phyloP scores from a whole-genome alignment of 2,329 filamentous ascomycete genomes.

The Helminthosporium solani region DNA sequence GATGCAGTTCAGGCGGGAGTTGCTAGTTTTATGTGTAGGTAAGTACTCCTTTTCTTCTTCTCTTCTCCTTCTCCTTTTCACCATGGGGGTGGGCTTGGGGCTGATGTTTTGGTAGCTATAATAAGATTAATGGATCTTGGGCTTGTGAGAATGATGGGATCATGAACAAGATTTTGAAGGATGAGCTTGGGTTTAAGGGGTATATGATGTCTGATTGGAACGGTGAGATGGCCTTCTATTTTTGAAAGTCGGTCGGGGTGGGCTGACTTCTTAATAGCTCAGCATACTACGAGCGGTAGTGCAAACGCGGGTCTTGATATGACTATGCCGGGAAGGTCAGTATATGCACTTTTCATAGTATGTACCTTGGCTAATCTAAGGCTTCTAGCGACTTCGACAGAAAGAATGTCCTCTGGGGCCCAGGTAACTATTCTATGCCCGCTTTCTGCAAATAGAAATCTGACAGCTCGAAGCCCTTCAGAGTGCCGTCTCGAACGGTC shows the following conservation, averaged over 20 bases:
- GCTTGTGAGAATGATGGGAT: constrained; percentile 52
- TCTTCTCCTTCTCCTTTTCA: too few species aligned
- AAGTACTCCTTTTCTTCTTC: too few species aligned
- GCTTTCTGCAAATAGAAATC: constrained; percentile 2
- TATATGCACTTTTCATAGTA: neutral
- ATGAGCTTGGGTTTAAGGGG: constrained; percentile 53
- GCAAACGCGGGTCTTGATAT: constrained; percentile 54
- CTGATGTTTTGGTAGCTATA: constrained; percentile 25
- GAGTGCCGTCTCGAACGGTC: constrained; percentile 54
- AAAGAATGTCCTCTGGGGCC: constrained; percentile 57
- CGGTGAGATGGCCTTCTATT: constrained; percentile 11
- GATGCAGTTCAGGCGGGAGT: constrained; percentile 70
- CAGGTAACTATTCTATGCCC: constrained; percentile 17
- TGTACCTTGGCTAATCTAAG: constrained; percentile 10
- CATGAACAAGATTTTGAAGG: constrained; percentile 54
- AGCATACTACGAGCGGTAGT: constrained; percentile 48
- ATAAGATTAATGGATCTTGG: constrained; percentile 52
- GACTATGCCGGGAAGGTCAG: constrained; percentile 57
- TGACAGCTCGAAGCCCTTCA: constrained; percentile 44
- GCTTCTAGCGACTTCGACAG: constrained; percentile 26
- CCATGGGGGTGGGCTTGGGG: neutral
- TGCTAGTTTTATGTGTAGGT: constrained; percentile 49
- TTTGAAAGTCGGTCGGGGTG: neutral
- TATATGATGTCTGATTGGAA: constrained; percentile 51
- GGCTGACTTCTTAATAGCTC: constrained; percentile 33